Evolutionary conservation across 1,284 basidiomycete genomes (phyloP).

Genomic region (Apiotrichum domesticum): DNA sequence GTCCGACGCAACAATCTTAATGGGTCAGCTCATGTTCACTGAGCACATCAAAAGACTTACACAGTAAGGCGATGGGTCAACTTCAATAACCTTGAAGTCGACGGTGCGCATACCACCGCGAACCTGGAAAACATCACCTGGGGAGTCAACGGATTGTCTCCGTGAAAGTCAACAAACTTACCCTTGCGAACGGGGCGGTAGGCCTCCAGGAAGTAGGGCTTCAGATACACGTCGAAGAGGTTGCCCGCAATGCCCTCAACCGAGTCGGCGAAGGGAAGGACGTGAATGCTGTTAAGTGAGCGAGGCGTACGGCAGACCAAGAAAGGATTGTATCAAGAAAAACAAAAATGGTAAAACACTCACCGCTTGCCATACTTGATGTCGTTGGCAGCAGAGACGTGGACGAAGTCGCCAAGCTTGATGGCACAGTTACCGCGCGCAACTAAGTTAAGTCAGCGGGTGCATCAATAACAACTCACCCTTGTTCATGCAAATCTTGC

Average conservation of each 20-base stretch:
- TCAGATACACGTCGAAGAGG: constrained; percentile 97
- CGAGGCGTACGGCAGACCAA: background rate
- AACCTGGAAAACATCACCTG: constrained; percentile 96
- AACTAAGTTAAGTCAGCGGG: constrained; percentile 51
- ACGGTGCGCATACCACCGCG: constrained; percentile 96
- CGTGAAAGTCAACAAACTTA: constrained; percentile 5
- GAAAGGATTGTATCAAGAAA: background rate
- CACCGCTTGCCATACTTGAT: constrained; percentile 97
- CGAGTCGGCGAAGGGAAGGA: constrained; percentile 97
- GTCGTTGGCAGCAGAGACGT: constrained; percentile 91
- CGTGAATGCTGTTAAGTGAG: constrained; percentile 59
- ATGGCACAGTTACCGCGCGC: constrained; percentile 97
- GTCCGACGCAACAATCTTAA: constrained; percentile 41
- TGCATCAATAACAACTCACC: constrained; percentile 38
- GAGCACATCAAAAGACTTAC: constrained; percentile 15
- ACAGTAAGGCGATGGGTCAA: constrained; percentile 42
- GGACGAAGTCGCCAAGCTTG: constrained; percentile 93
- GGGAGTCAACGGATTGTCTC: constrained; percentile 33
- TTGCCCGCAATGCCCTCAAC: constrained; percentile 95
- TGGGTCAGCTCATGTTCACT: background rate
- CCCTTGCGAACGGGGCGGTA: constrained; percentile 45
- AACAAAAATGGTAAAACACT: constrained; percentile 3
- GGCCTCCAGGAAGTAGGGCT: constrained; percentile 97
- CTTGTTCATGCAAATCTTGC: constrained; percentile 97
- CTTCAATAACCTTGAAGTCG: constrained; percentile 76